Base-by-base conservation (phyloP, 139 green algal species). In the Spirogloea muscicola region DNA sequence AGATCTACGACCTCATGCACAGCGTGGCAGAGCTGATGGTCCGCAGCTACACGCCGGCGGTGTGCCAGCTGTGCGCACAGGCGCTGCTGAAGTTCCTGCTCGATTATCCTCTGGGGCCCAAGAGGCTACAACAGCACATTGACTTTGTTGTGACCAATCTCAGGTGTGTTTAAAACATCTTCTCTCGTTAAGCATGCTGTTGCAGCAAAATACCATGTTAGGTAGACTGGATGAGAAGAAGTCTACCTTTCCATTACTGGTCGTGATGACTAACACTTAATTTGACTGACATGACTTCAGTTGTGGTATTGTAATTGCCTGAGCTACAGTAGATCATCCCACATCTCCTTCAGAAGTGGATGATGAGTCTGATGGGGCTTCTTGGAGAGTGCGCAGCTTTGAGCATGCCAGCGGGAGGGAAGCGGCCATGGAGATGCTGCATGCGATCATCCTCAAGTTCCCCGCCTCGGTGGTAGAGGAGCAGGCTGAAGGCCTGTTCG, bases 1-100 rank as follows among this genome's bases (percentile, higher is more conserved):
- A 96, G 80, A 86, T 96, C 60, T 97, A 96, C 69, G 92, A 97
- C 79, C 60, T 93, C 1, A 95, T 97, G 91, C 70, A 82, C 33
- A 67, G 82, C 6, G 87, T 97, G 39, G 83, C 91, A 78, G 67
- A 83, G 72, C 36, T 84, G 31, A 74, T 86, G 62, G 63, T 86
- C 29, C 29, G 43, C 10, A 58, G 37, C 36, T 84, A 91, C 72
- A 48, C 42, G 3, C 42, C 85, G 0, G 46, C 84, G 1, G 82
- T 90, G 48, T 84, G 91, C 1, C 33, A 79, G n/a, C 67, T 81
- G 33, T 89, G 84, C 64, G 80, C 85, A 3, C 75, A 85, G 10
- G 76, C 74, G 33, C 85, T 97, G 57, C 88, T 97, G 18, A 82
- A 90, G 74, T 97, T 96, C 82, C 86, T 97, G 77, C 85, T 97